Conservation (phyloP, 2,329 filamentous ascomycete species). For the Alternaria viburni region DNA sequence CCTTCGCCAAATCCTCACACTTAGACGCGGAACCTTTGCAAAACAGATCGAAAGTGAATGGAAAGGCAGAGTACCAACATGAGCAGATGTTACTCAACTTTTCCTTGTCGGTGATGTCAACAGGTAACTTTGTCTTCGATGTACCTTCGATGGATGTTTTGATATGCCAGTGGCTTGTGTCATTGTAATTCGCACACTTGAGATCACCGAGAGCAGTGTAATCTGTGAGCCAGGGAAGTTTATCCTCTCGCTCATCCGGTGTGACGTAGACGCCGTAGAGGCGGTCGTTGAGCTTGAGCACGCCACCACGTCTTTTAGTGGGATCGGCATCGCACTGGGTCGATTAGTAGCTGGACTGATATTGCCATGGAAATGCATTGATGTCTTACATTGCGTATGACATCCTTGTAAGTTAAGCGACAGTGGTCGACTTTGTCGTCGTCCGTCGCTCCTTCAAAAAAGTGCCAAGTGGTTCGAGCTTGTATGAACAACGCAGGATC, state of each 20-base stretch:
- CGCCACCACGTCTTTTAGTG: not conserved
- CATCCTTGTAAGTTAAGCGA: not conserved
- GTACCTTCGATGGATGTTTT: not conserved
- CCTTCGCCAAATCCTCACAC: not conserved
- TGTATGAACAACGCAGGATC: not conserved
- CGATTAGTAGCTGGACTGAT: not conserved
- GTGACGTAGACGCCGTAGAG: not conserved
- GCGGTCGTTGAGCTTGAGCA: not conserved
- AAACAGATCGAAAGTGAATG: not conserved
- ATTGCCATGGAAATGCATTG: too few relatives aligned
- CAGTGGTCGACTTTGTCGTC: not conserved
- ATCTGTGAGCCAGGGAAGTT: not conserved
- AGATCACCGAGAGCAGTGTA: not conserved
- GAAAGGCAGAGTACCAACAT: not conserved
- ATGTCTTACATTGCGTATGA: not conserved
- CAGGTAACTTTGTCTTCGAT: not conserved
- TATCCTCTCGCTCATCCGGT: not conserved
- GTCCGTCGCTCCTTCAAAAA: not conserved
- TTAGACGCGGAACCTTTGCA: not conserved
- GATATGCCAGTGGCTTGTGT: not conserved
- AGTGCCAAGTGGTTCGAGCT: not conserved
- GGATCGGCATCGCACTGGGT: accelerated
- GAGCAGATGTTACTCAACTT: not conserved
- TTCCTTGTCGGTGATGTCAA: not conserved
- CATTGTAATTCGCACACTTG: not conserved